Evolutionary conservation across 164 flowering plant genomes (phyloP).

Genomic region (Santalum album): DNA sequence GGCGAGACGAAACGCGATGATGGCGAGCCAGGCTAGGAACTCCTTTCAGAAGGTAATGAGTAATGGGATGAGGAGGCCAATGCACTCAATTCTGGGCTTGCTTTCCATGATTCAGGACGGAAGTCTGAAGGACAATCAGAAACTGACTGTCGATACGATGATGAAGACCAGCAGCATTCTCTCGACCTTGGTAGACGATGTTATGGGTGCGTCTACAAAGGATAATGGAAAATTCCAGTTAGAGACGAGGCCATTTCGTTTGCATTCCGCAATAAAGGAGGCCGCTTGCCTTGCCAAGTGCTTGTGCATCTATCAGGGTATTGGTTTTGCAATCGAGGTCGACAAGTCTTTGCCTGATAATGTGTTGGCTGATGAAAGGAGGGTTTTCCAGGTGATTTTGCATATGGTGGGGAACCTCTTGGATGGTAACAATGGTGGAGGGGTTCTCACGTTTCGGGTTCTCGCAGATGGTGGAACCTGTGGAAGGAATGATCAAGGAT

Average conservation of each 20-base stretch:
- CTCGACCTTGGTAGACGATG: constrained; percentile 69
- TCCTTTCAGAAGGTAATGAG: constrained; percentile 89
- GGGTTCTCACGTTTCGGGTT: constrained; percentile 34
- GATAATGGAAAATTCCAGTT: constrained; percentile 51
- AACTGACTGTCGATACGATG: constrained; percentile 57
- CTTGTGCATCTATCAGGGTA: constrained; percentile 50
- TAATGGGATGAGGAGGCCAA: constrained; percentile 78
- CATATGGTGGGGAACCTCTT: constrained; percentile 82
- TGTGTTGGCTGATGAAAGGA: constrained; percentile 76
- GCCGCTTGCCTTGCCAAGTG: constrained; percentile 78
- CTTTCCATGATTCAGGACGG: constrained; percentile 67
- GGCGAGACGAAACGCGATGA: constrained; percentile 68
- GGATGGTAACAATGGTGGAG: constrained; percentile 35
- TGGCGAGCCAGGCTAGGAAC: constrained; percentile 87
- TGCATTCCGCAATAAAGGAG: constrained; percentile 69
- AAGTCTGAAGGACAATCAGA: constrained; percentile 40
- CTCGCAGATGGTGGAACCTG: constrained; percentile 33
- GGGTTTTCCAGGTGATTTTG: constrained; percentile 84
- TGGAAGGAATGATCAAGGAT: constrained; percentile 46
- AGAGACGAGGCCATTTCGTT: constrained; percentile 48
- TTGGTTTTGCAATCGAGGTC: constrained; percentile 45
- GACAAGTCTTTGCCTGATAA: constrained; percentile 52
- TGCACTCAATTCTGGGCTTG: constrained; percentile 86
- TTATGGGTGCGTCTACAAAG: constrained; percentile 56
- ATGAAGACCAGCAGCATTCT: constrained; percentile 60